phyloP scores from a whole-genome alignment of 2,329 filamentous ascomycete genomes.

The Paracoccidioides lutzii region DNA sequence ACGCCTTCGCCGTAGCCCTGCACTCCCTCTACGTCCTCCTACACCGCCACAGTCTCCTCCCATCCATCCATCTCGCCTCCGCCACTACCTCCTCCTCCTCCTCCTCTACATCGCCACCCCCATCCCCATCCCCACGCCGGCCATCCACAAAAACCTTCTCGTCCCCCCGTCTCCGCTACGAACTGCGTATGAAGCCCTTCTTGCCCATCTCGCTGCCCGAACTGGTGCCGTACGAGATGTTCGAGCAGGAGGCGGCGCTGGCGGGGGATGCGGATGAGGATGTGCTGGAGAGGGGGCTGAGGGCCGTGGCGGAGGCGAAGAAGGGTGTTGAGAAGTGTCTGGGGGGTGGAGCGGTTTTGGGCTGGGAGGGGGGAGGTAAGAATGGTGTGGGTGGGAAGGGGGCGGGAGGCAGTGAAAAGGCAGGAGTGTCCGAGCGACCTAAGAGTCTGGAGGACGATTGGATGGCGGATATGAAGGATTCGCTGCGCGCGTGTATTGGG shows the following conservation, averaged over 20 bases:
- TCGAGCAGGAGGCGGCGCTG: conserved; percentile 33
- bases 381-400: background rate
- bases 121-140: too few species aligned
- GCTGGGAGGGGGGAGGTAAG: background rate
- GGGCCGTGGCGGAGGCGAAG: conserved; percentile 28
- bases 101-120: background rate
- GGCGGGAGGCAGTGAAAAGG: background rate
- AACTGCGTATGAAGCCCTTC: conserved; percentile 80
- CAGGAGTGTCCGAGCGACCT: background rate
- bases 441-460: conserved; percentile 43
- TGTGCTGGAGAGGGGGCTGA: conserved; percentile 29
- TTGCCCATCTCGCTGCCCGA: conserved; percentile 53
- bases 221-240: conserved; percentile 52
- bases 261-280: conserved; percentile 31
- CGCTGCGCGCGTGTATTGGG: conserved; percentile 57
- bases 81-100: conserved; percentile 31
- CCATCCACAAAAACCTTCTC: conserved; percentile 38
- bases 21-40: conserved; percentile 54
- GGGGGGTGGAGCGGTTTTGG: conserved; percentile 25
- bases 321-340: conserved; percentile 33
- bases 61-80: conserved; percentile 38
- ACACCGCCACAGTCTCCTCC: conserved; percentile 40
- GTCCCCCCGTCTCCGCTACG: conserved; percentile 56
- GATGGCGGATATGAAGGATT: conserved; percentile 46
- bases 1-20: conserved; percentile 40